These are phyloP conservation scores for Wickerhamomyces xylosicus DNA, from an alignment of 805 yeast species.

Conservation along the genomic window DNA sequence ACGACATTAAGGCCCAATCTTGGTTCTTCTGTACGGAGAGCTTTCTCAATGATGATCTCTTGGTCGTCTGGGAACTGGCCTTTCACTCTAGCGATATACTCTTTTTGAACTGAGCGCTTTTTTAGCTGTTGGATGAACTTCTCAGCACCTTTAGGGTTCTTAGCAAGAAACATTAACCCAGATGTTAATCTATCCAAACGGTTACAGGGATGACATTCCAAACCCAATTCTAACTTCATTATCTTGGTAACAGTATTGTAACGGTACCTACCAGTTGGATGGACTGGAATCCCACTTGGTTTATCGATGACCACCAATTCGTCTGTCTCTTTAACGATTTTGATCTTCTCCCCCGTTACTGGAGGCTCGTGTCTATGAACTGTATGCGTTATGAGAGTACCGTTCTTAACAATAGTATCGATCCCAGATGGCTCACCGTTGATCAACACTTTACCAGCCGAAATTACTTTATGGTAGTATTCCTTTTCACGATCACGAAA, in stretches of 20 bases:
- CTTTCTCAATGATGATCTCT: conserved; percentile 47
- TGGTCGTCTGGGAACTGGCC: conserved; percentile 72
- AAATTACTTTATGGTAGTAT: conserved; percentile 48
- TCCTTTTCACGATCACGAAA: conserved; percentile 69
- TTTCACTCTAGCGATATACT: conserved; percentile 76
- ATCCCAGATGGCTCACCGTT: conserved; percentile 54
- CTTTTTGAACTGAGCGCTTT: conserved; percentile 65
- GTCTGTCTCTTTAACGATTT: conserved; percentile 30
- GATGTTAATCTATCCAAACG: conserved; percentile 85
- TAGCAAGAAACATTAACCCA: conserved; percentile 66
- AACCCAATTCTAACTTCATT: conserved; percentile 54
- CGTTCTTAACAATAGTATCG: conserved; percentile 64
- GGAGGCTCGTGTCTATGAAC: conserved; percentile 82
- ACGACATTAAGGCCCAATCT: conserved; percentile 34
- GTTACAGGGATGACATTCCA: conserved; percentile 45
- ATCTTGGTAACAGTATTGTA: conserved; percentile 72
- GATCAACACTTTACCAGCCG: conserved; percentile 63
- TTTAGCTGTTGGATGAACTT: conserved; percentile 47
- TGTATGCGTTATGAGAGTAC: conserved; percentile 70
- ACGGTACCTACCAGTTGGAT: conserved; percentile 84
- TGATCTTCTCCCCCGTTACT: conserved; percentile 23
- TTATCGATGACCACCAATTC: conserved; percentile 77
- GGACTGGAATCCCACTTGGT: conserved; percentile 91
- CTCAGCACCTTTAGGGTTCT: conserved; percentile 24
- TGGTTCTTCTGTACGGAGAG: conserved; percentile 64